phyloP scores from a whole-genome alignment of 2,329 filamentous ascomycete species.

The Colletotrichum caudatum region DNA sequence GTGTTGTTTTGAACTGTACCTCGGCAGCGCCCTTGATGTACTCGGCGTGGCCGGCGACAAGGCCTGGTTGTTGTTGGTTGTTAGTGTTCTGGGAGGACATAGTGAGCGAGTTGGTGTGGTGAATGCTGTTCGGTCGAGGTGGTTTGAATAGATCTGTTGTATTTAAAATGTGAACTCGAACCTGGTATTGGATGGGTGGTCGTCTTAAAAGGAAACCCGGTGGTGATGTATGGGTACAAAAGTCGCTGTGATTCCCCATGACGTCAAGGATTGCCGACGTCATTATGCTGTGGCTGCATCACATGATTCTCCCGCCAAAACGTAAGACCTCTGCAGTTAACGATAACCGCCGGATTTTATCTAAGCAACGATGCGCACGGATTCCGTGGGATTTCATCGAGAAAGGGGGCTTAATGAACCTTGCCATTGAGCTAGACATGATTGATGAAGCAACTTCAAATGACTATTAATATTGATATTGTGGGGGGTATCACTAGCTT shows the following conservation, averaged over 20 bases:
- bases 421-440: background rate
- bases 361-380: too few relatives aligned
- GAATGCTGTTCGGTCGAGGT: background rate
- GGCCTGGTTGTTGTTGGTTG: constrained; percentile 62
- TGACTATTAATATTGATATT: background rate
- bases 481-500: background rate
- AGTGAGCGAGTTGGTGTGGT: background rate
- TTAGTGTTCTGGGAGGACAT: constrained; percentile 42
- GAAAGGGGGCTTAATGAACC: background rate
- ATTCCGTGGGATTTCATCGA: background rate
- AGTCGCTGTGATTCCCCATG: constrained; percentile 3
- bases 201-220: constrained; percentile 12
- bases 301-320: constrained; percentile 12
- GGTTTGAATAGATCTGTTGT: too few relatives aligned
- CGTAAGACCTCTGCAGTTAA: background rate
- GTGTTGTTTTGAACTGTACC: constrained; percentile 54
- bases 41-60: constrained; percentile 73
- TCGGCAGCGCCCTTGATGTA: constrained; percentile 77
- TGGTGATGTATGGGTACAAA: constrained; percentile 18
- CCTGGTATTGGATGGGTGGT: background rate
- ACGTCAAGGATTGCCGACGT: constrained; percentile 37
- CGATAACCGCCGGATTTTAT: background rate
- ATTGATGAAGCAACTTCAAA: background rate
- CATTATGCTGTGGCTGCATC: constrained; percentile 27
- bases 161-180: rapidly evolving